A percentile compares a stretch with the other conserved stretches of the same genome.
Conservation (phyloP, 257 asterid genomes). For the Voacanga thouarsii region DNA sequence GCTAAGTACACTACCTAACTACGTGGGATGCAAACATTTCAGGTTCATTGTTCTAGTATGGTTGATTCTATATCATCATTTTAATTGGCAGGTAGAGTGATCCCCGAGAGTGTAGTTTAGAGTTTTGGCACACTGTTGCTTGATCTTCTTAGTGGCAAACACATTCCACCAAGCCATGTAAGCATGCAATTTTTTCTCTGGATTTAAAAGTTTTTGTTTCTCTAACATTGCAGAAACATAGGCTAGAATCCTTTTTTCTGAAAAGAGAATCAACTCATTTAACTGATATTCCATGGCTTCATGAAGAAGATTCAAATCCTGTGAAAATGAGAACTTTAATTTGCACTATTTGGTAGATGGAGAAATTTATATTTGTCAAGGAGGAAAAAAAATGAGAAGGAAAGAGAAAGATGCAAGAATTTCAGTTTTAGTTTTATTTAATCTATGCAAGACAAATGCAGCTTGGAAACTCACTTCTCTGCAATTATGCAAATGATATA, state of each 20-base stretch:
- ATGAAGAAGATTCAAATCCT: background rate
- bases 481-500: background rate
- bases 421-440: no score
- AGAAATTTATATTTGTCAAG: background rate
- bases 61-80: constrained; percentile 2
- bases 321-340: background rate
- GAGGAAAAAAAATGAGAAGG: background rate
- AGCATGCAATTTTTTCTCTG: constrained; percentile 10
- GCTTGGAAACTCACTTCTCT: no score
- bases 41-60: background rate
- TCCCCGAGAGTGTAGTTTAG: constrained; percentile 43
- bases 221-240: background rate
- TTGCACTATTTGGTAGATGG: no score
- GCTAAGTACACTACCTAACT: background rate
- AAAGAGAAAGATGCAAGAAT: background rate
- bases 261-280: no score
- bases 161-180: constrained; percentile 52
- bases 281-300: background rate
- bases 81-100: constrained; percentile 41
- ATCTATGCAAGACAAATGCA: background rate
- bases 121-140: constrained; percentile 54
- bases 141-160: constrained; percentile 56
- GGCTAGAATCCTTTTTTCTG: background rate
- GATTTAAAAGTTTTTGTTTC: background rate
- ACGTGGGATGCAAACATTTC: background rate